phyloP scores from a whole-genome alignment of 148 eudicot species.

The Talinum fruticosum region DNA sequence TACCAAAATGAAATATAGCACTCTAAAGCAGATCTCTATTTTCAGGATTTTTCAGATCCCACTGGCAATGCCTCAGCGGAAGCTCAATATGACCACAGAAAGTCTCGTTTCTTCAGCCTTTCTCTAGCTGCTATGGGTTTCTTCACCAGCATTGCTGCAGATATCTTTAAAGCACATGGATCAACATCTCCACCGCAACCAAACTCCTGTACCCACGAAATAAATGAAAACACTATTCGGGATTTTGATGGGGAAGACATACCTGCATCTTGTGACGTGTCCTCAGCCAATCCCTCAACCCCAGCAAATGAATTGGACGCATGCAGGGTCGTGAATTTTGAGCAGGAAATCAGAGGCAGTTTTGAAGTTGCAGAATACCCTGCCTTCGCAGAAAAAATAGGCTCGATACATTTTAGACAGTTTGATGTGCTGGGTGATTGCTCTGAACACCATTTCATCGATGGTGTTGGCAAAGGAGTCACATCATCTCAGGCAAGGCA shows the following conservation, averaged over 20 bases:
- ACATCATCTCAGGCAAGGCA: slow-evolving; percentile 52
- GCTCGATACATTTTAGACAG: slow-evolving; percentile 38
- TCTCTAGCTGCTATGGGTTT: slow-evolving; percentile 60
- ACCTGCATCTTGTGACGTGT: slow-evolving; percentile 33
- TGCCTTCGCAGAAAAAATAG: slow-evolving; percentile 21
- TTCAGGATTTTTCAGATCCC: slow-evolving; percentile 37
- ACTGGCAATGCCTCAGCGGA: slow-evolving; percentile 16
- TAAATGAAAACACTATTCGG: slow-evolving; percentile 30
- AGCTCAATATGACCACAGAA: slow-evolving; percentile 20
- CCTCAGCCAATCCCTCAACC: slow-evolving; percentile 14
- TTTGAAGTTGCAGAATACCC: slow-evolving; percentile 23
- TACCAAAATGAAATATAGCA: neutral
- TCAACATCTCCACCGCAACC: slow-evolving; percentile 34
- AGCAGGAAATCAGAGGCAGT: slow-evolving; percentile 22
- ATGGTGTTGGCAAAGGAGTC: slow-evolving; percentile 44
- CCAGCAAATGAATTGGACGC: slow-evolving; percentile 25
- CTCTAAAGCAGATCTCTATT: slow-evolving; percentile 3
- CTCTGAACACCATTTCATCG: slow-evolving; percentile 78
- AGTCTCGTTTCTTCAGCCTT: slow-evolving; percentile 34
- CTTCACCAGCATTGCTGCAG: slow-evolving; percentile 49
- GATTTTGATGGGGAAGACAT: slow-evolving; percentile 35
- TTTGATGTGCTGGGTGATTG: slow-evolving; percentile 74
- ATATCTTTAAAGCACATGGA: slow-evolving; percentile 42
- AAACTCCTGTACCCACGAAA: slow-evolving; percentile 25
- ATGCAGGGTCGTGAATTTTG: slow-evolving; percentile 26